Conservation (phyloP, 2,329 filamentous ascomycete genomes). For the Alternaria sp. region DNA sequence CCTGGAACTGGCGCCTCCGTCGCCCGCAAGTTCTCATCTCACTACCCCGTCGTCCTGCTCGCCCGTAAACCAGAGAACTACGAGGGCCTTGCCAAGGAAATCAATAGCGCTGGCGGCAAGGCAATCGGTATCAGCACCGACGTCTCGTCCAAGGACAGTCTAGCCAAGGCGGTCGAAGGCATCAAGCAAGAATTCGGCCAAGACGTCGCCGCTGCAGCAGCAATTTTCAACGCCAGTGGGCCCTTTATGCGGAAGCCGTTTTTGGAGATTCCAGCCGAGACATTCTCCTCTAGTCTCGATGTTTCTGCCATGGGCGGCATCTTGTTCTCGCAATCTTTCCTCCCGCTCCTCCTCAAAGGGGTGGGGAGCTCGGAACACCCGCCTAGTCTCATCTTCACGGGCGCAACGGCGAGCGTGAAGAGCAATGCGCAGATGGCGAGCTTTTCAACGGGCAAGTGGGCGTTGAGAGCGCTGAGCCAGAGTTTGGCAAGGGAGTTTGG, state of each 20-base stretch:
- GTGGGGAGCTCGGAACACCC: constrained; percentile 66
- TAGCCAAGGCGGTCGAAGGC: constrained; percentile 68
- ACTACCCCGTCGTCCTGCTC: constrained; percentile 79
- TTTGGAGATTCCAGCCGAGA: constrained; percentile 66
- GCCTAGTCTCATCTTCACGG: constrained; percentile 84
- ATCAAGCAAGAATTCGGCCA: constrained; percentile 68
- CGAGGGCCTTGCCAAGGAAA: constrained; percentile 72
- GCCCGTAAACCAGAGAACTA: constrained; percentile 73
- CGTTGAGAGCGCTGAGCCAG: constrained; percentile 76
- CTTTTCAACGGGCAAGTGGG: constrained; percentile 85
- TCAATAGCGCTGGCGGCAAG: constrained; percentile 71
- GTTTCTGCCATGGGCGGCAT: constrained; percentile 70
- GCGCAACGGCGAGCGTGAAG: constrained; percentile 81
- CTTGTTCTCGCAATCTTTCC: constrained; percentile 74
- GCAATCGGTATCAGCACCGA: constrained; percentile 77
- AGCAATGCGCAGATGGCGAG: constrained; percentile 73
- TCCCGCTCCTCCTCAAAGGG: constrained; percentile 75
- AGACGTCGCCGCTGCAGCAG: constrained; percentile 61
- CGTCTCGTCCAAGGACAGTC: constrained; percentile 63
- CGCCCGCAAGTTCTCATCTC: constrained; percentile 66
- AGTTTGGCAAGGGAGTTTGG: constrained; percentile 84
- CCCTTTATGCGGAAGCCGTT: constrained; percentile 68
- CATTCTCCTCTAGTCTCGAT: constrained; percentile 62
- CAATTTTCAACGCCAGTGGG: constrained; percentile 75
- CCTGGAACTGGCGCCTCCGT: constrained; percentile 72